Conservation (phyloP, 2,329 filamentous ascomycete species). For the Madurella fahalii region DNA sequence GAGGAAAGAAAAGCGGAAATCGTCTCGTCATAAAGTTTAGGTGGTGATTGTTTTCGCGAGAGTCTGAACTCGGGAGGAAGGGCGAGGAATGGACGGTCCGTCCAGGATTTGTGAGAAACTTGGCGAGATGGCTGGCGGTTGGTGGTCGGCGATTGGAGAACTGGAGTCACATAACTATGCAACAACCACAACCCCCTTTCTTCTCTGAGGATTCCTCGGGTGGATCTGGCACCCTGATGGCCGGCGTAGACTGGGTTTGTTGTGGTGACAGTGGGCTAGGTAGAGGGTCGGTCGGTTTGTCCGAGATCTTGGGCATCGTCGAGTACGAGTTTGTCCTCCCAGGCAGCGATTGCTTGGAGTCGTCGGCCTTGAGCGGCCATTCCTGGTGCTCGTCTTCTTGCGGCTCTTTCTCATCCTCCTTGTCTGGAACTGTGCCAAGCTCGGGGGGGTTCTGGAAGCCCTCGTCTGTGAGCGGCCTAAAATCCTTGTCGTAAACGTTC, state of each 20-base stretch:
- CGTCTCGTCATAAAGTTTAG: constrained; percentile 16
- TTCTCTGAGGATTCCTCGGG: constrained; percentile 47
- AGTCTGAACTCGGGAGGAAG: too few relatives aligned
- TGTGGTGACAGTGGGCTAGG: constrained; percentile 46
- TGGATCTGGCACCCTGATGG: constrained; percentile 49
- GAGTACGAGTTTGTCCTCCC: constrained; percentile 53
- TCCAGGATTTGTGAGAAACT: neutral
- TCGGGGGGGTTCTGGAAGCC: constrained; percentile 46
- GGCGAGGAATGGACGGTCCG: too few relatives aligned
- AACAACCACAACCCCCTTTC: constrained; percentile 63
- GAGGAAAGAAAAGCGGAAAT: constrained; percentile 12
- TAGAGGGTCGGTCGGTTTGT: constrained; percentile 38
- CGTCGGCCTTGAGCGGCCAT: constrained; percentile 57
- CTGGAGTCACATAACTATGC: constrained; percentile 66
- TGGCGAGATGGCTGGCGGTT: neutral
- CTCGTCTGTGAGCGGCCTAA: constrained; percentile 74
- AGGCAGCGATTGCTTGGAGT: constrained; percentile 46
- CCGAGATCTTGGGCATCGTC: constrained; percentile 58
- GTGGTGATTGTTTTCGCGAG: neutral
- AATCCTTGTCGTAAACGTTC: constrained; percentile 80
- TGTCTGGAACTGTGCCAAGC: constrained; percentile 25
- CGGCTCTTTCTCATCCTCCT: constrained; percentile 27
- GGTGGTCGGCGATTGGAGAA: neutral
- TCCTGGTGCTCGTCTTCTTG: constrained; percentile 37
- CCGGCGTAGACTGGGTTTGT: constrained; percentile 41